These are phyloP conservation scores for Fusarium oxysporum DNA, from an alignment of 2,329 filamentous ascomycete genomes.

Conservation along the genomic window DNA sequence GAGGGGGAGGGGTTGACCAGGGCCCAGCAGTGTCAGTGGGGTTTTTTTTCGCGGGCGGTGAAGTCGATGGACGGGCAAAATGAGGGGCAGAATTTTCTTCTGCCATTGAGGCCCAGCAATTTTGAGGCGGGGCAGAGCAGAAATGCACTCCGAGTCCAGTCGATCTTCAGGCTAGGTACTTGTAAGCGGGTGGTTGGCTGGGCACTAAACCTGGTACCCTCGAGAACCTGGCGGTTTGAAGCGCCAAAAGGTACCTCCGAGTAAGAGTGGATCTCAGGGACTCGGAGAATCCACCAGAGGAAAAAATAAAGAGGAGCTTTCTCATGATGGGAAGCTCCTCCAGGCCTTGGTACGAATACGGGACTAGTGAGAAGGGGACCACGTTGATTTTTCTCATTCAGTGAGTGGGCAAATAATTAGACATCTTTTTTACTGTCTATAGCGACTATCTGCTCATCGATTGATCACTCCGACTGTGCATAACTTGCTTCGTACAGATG, in stretches of 20 bases:
- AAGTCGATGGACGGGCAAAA: conserved; percentile 39
- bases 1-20: conserved; percentile 36
- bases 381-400: conserved; percentile 44
- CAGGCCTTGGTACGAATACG: conserved; percentile 38
- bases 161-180: conserved; percentile 20
- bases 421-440: background rate
- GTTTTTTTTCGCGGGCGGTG: conserved; percentile 42
- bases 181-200: conserved; percentile 22
- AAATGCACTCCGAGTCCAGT: conserved; percentile 11
- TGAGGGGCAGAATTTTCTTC: conserved; percentile 48
- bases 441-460: background rate
- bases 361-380: conserved; percentile 24
- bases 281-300: conserved; percentile 27
- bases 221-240: background rate
- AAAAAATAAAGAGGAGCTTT: conserved; percentile 34
- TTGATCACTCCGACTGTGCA: background rate
- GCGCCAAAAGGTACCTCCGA: conserved; percentile 24
- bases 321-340: conserved; percentile 31
- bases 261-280: conserved; percentile 34
- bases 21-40: conserved; percentile 11
- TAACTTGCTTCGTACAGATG: conserved; percentile 5
- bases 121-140: conserved; percentile 33
- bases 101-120: conserved; percentile 29
- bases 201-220: conserved; percentile 13
- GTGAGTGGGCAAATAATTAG: conserved; percentile 32